A percentile compares a stretch with the other conserved stretches of the same genome.
Evolutionary conservation across 192 early-diverging fungal species (phyloP).

Genomic region (Backusella mclennaniae): DNA sequence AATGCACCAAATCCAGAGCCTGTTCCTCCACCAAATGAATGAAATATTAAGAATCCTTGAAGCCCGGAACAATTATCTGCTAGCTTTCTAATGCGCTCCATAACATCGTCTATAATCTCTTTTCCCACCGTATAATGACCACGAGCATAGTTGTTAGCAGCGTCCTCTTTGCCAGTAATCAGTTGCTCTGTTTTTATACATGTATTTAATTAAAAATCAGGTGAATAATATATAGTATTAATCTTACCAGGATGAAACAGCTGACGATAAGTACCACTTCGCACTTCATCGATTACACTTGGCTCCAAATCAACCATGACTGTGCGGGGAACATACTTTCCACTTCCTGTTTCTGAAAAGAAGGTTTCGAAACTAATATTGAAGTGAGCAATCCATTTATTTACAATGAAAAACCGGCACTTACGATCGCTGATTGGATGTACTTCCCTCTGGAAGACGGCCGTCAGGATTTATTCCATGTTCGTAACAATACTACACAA

Average conservation of each 20-base stretch:
- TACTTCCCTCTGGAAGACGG: conserved; percentile 43
- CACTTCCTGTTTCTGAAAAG: conserved; percentile 98
- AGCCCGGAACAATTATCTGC: conserved; percentile 98
- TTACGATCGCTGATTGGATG: conserved; percentile 22
- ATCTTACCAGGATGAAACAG: conserved; percentile 50
- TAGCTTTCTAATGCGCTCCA: conserved; percentile 96
- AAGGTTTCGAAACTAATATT: conserved; percentile 84
- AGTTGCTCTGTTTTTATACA: conserved; percentile 90
- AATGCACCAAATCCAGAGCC: conserved; percentile 66
- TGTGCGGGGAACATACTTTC: conserved; percentile 99
- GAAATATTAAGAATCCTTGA: conserved; percentile 99
- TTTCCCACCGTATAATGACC: conserved; percentile 99
- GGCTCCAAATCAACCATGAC: conserved; percentile 98
- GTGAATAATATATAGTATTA: too few species aligned
- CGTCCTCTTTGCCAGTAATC: conserved; percentile 99
- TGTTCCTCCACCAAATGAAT: conserved; percentile 99
- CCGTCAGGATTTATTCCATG: conserved; percentile 99
- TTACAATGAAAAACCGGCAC: neutral
- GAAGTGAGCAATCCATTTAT: neutral
- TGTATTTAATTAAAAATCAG: neutral
- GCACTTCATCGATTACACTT: conserved; percentile 97
- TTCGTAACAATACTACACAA: conserved; percentile 70
- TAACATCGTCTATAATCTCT: conserved; percentile 93
- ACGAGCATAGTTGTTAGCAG: conserved; percentile 99
- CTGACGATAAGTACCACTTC: conserved; percentile 95